Base-by-base conservation (phyloP, 2,329 filamentous ascomycete species). In the Stachybotrys elegans region DNA sequence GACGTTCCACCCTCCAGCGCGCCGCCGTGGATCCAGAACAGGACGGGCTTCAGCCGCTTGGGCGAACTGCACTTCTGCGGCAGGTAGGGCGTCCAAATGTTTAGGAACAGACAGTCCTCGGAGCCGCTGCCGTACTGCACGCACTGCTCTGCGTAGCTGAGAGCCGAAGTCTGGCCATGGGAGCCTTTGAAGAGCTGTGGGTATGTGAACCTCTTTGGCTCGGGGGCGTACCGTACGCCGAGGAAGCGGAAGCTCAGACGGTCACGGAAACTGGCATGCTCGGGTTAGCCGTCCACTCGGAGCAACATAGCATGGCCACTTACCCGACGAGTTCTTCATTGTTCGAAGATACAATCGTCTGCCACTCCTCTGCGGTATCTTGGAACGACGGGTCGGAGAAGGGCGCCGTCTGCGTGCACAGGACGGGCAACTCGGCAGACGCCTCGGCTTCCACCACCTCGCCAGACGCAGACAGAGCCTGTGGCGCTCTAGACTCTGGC, bases 41-140 rank as follows among this genome's bases (percentile, higher is more conserved):
- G 16, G 2, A 40, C 38, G 9, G 38, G 38, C 38, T 40, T 40
- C 22, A 40, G 38, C 14, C 20, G 22, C 38, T 29, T 27, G 5
- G 38, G n/a, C 14, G 38, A 11, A 23, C 38, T 17, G 38, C 22
- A 16, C 22, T n/a, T 12, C 5, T 22, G 38, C 38, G 38, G 38
- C 4, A 40, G 38, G 38, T 40, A 27, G 22, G 38, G 38, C 9
- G 38, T 40, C 38, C 38, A 40, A 23, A 40, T 40, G 17, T 40
- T 40, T 13, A 40, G 23, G 38, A 40, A 40, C 12, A 40, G 38
- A 17, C 38, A 40, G 13, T 40, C 38, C 38, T 40, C 38, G 16
- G 38, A 40, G 9, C 38, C 38, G 38, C 38, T 23, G 13, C 38
- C 22, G 7, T 19, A 16, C 16, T 40, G 38, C 14, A 27, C 22